Evolutionary conservation across 192 early-diverging fungal genomes (phyloP), one percentile per base, ranked within the genome.

Genomic region (Funneliformis mosseae): DNA sequence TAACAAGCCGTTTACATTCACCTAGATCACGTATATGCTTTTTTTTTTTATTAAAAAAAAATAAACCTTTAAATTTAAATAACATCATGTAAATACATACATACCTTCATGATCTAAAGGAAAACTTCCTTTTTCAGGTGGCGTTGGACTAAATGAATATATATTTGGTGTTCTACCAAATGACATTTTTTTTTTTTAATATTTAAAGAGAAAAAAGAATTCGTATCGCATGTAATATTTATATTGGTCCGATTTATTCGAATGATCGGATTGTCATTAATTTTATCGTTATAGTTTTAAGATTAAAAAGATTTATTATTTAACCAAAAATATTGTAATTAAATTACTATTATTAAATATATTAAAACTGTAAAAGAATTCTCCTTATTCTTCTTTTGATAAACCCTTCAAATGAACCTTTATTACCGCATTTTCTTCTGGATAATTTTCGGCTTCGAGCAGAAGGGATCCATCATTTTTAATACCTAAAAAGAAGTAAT

Each of bases 81-180:
- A 74, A 74, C 43, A 61, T 43, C 14, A 46, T 76, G 59, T 59
- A 18, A 3, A 50, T 12, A 16, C 25, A 16, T 39, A 21, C 25
- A 66, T 88, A 87, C 92, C 93, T 55, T 90, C 91, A 77, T 96
- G 92, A 83, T 98, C 97, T 59, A 98, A 84, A 16, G 95, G 97
- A 81, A 98, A 98, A 78, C 94, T 94, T 64, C 97, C 97, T 41
- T 93, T 89, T 76, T 94, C 93, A 33, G 97, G 97, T 14, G 97
- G 93, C 16, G 88, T 88, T 16, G 89, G 85, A 0, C 88, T 88
- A 60, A 88, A 90, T 55, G 94, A 88, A 21, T 85, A 85, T 62
- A 90, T 85, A 81, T 88, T 89, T n/a, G 92, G 91, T 12, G 93
- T 90, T 46, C 91, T 86, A 63, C 92, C 93, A 84, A 92, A 95